A percentile compares a stretch with the other conserved stretches of the same genome.
These are phyloP conservation scores for Cerrena zonata DNA, from an alignment of 1,284 basidiomycete genomes.

Conservation along the genomic window DNA sequence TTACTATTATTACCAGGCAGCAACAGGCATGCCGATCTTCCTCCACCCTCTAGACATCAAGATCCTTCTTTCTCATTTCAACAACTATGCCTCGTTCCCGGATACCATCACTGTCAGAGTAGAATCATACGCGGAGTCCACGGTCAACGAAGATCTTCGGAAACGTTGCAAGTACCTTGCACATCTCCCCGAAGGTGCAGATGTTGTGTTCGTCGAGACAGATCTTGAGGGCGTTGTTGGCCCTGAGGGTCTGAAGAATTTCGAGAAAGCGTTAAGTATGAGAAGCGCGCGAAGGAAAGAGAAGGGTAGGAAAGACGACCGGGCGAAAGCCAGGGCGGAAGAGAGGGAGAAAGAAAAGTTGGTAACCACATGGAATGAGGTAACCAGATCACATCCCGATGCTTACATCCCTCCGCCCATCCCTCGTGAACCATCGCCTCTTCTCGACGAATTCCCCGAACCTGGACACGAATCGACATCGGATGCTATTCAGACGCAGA, in stretches of 20 bases:
- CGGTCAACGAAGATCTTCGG: constrained; percentile 86
- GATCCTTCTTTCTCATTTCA: constrained; percentile 83
- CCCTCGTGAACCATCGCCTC: constrained; percentile 10
- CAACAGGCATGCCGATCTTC: constrained; percentile 87
- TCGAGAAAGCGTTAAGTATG: constrained; percentile 73
- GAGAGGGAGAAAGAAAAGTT: constrained; percentile 58
- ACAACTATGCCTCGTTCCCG: constrained; percentile 81
- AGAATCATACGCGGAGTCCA: constrained; percentile 70
- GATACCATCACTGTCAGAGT: constrained; percentile 75
- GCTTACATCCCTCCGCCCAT: constrained; percentile 17
- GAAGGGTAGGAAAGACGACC: constrained; percentile 76
- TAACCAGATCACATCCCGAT: constrained; percentile 15
- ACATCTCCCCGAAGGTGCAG: constrained; percentile 86
- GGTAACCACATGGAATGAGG: constrained; percentile 20
- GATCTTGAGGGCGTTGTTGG: constrained; percentile 77
- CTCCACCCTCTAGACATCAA: constrained; percentile 94
- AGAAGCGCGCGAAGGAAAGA: constrained; percentile 74
- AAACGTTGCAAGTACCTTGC: constrained; percentile 93
- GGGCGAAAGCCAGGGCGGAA: constrained; percentile 74
- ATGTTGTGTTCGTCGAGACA: constrained; percentile 92
- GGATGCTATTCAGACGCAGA: not conserved
- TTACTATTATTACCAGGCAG: constrained; percentile 94
- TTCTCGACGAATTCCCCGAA: constrained; percentile 18
- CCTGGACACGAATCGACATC: constrained; percentile 17
- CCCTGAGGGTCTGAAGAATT: constrained; percentile 64